Evolutionary conservation across 208 protist species (phyloP).

Genomic region (Leishmania mexicana): DNA sequence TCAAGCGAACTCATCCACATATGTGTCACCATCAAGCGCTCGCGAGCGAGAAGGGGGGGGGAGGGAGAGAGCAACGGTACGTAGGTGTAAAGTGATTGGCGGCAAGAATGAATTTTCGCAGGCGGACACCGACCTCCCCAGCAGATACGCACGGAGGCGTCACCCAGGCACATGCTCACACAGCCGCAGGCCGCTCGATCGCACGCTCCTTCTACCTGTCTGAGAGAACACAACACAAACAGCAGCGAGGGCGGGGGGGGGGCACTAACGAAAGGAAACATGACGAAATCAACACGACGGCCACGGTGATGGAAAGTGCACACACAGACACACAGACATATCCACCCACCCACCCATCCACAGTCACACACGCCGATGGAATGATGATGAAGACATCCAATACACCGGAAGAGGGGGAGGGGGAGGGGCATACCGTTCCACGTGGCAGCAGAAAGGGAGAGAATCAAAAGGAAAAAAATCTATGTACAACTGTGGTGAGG

Average conservation of each 20-base stretch:
- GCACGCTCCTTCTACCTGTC: neutral
- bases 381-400: neutral
- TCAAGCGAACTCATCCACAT: neutral
- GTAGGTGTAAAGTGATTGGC: neutral
- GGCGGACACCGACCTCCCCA: neutral
- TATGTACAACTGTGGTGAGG: neutral
- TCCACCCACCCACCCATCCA: no score
- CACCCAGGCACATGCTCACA: neutral
- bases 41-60: neutral
- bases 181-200: neutral
- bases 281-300: neutral
- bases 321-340: neutral
- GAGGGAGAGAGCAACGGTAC: neutral
- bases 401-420: neutral
- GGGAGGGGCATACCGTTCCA: neutral
- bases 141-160: neutral
- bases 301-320: neutral
- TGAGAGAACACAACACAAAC: neutral
- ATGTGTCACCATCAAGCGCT: neutral
- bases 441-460: neutral
- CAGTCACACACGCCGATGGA: neutral
- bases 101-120: neutral
- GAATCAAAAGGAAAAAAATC: neutral
- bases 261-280: neutral
- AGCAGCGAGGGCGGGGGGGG: neutral